Percentiles rank a stretch among this genome's conserved stretches.
phyloP scores from a whole-genome alignment of 805 yeast species.

The Wickerhamomyces kurtzmanii region DNA sequence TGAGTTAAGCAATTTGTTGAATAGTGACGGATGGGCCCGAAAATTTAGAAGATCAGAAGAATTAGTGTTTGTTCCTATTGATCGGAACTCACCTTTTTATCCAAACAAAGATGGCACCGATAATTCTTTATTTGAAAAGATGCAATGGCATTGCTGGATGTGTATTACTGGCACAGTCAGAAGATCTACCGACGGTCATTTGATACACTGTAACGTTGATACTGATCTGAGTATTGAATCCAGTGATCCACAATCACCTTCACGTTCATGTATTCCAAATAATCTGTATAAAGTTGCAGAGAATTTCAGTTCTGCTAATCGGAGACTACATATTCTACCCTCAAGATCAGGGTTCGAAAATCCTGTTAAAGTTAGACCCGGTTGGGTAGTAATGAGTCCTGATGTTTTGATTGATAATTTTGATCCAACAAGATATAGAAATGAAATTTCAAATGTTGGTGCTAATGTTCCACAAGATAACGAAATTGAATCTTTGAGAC shows the following conservation, averaged over 20 bases:
- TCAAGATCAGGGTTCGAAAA: slow-evolving; percentile 54
- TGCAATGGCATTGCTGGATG: slow-evolving; percentile 98
- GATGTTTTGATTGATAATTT: slow-evolving; percentile 73
- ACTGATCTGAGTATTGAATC: slow-evolving; percentile 77
- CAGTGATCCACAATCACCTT: slow-evolving; percentile 17
- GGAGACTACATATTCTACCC: slow-evolving; percentile 82
- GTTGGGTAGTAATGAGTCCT: slow-evolving; percentile 89
- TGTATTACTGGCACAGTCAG: slow-evolving; percentile 92
- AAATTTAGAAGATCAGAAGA: slow-evolving; percentile 87
- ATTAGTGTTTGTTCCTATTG: slow-evolving; percentile 70
- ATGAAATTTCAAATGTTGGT: slow-evolving; percentile 33
- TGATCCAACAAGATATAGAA: slow-evolving; percentile 31
- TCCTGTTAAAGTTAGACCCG: slow-evolving; percentile 61
- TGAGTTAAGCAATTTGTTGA: slow-evolving; percentile 47
- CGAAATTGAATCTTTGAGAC: slow-evolving; percentile 75
- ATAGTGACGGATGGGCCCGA: slow-evolving; percentile 44
- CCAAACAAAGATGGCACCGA: slow-evolving; percentile 42
- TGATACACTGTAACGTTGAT: slow-evolving; percentile 87
- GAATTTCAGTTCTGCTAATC: slow-evolving; percentile 74
- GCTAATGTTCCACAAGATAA: slow-evolving; percentile 53
- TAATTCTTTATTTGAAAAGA: slow-evolving; percentile 45
- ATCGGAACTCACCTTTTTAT: slow-evolving; percentile 51
- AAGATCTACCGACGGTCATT: slow-evolving; percentile 71
- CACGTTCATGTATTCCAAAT: slow-evolving; percentile 58
- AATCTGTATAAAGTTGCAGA: slow-evolving; percentile 77